A percentile compares a stretch with the other conserved stretches of the same genome.
Evolutionary conservation across 768 basidiomycete genomes (phyloP).

Genomic region (Lactifluus rugatus): DNA sequence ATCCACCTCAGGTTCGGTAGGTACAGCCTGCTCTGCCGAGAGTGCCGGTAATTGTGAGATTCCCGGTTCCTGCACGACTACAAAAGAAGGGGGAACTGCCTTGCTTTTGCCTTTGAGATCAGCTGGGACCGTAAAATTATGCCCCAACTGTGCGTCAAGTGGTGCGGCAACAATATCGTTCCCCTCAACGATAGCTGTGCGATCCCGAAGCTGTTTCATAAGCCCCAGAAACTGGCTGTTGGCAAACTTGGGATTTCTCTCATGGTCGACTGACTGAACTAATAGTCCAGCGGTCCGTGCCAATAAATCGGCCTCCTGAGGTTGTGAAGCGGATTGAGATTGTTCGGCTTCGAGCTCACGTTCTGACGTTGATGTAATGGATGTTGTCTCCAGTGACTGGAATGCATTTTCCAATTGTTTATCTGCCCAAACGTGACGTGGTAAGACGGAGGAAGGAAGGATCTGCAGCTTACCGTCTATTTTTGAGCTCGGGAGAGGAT

Average conservation of each 20-base stretch:
- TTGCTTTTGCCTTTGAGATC: conserved; percentile 67
- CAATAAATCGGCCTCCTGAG: conserved; percentile 54
- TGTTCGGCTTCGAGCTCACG: conserved; percentile 1
- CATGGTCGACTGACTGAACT: conserved; percentile 63
- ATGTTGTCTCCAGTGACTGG: conserved; percentile 16
- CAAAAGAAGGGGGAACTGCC: conserved; percentile 23
- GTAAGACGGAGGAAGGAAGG: conserved; percentile 13
- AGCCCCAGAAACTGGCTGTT: conserved; percentile 77
- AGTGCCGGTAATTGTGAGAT: background rate
- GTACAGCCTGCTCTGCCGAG: background rate
- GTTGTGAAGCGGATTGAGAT: background rate
- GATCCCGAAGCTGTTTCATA: conserved; percentile 79
- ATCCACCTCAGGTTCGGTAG: conserved; percentile 25
- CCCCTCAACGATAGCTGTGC: conserved; percentile 66
- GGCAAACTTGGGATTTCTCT: conserved; percentile 76
- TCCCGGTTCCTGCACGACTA: background rate
- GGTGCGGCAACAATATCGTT: conserved; percentile 55
- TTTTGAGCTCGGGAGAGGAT: conserved; percentile 21
- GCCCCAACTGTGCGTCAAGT: conserved; percentile 21
- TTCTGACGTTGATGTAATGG: background rate
- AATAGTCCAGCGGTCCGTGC: conserved; percentile 72
- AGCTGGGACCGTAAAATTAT: conserved; percentile 20
- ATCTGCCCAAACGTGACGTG: conserved; percentile 10
- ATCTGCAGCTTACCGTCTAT: conserved; percentile 35
- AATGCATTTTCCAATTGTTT: conserved; percentile 45